phyloP scores from a whole-genome alignment of 306 rosid species.

The Prosopis cineraria region DNA sequence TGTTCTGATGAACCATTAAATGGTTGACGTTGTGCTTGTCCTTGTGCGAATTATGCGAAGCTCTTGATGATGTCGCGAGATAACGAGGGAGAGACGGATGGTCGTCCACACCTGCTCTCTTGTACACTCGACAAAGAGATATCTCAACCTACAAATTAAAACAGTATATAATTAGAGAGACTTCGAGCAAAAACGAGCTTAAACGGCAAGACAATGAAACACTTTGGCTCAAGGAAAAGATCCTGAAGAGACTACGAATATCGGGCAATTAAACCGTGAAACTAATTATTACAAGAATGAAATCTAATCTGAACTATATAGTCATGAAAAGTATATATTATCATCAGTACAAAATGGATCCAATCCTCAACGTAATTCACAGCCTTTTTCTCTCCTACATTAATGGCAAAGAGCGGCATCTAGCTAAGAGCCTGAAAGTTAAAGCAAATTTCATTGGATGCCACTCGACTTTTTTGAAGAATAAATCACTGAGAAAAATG shows the following conservation, averaged over 20 bases:
- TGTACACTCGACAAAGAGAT: slow-evolving; percentile 92
- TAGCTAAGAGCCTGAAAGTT: neutral
- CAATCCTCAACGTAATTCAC: neutral
- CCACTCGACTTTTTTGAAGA: neutral
- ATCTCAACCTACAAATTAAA: slow-evolving; percentile 68
- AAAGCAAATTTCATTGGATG: neutral
- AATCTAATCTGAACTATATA: neutral
- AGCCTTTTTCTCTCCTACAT: neutral
- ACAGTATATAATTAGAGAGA: neutral
- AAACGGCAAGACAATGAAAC: neutral
- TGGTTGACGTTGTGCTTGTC: slow-evolving; percentile 33
- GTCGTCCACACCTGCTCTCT: slow-evolving; percentile 95
- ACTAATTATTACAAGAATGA: neutral
- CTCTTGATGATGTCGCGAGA: slow-evolving; percentile 59
- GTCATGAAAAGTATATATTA: neutral
- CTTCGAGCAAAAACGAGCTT: neutral
- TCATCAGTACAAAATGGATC: neutral
- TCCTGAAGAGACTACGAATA: neutral
- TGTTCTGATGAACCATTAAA: slow-evolving; percentile 30
- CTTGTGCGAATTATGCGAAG: slow-evolving; percentile 16
- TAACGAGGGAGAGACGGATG: slow-evolving; percentile 85
- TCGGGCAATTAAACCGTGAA: neutral
- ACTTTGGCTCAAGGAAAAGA: too few species aligned
- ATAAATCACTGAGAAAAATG: neutral
- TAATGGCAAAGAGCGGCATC: neutral